Conservation (phyloP, 148 eudicot species). For the Dianthus caryophyllus region DNA sequence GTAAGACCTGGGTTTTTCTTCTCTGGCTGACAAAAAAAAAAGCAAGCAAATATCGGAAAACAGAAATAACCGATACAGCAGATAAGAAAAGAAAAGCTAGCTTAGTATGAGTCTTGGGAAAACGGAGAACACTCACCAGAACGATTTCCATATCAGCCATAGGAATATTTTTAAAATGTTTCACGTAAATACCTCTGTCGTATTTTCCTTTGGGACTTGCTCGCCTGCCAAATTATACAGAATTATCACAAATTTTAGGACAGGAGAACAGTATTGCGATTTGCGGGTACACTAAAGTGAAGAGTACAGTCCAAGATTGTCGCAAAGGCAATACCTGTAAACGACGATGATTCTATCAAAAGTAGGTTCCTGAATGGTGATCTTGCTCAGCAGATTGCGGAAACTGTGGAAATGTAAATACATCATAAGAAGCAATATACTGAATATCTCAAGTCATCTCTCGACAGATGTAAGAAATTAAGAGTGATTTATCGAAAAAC, state of each 20-base stretch:
- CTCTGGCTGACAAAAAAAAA: constrained; percentile 60
- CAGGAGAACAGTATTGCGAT: constrained; percentile 10
- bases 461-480: no score
- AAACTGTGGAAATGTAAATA: constrained; percentile 34
- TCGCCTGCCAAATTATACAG: constrained; percentile 44
- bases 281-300: no score
- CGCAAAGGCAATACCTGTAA: constrained; percentile 53
- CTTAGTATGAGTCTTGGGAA: no score
- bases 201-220: constrained; percentile 51
- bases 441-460: no score
- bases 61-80: no score
- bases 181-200: constrained; percentile 82
- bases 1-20: constrained; percentile 95
- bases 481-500: no score
- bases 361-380: constrained; percentile 92
- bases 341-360: constrained; percentile 97
- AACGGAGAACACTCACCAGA: constrained; percentile 51
- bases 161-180: constrained; percentile 93
- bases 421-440: constrained; percentile 8
- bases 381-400: constrained; percentile 61
- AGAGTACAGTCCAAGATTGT: no score
- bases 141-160: constrained; percentile 99
- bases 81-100: neutral
- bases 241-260: neutral
- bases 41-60: neutral